Evolutionary conservation across 140 eudicot genomes (phyloP).

Genomic region (Eryngium alpinum): DNA sequence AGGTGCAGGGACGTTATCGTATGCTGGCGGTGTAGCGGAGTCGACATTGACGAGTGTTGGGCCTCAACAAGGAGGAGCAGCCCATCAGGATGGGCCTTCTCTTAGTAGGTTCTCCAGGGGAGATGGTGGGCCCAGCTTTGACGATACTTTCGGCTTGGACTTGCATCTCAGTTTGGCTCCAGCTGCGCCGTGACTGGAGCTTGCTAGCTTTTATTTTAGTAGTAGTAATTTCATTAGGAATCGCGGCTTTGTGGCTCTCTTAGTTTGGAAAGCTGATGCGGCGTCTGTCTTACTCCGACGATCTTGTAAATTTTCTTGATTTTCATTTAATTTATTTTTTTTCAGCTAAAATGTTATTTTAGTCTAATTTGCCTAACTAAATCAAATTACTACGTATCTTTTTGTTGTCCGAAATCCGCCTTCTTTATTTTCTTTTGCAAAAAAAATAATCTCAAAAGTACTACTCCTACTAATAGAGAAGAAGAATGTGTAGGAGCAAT

Average conservation of each 20-base stretch:
- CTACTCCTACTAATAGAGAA: no score
- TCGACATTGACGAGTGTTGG: slow-evolving; percentile 32
- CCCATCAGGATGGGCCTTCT: slow-evolving; percentile 31
- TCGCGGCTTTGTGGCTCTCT: slow-evolving; percentile 12
- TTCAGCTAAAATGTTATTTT: no score
- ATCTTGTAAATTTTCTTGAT: slow-evolving; percentile 26
- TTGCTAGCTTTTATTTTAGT: background rate
- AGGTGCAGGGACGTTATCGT: slow-evolving; percentile 48
- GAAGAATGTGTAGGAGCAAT: no score
- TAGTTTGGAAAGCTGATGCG: slow-evolving; percentile 6
- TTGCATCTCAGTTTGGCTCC: slow-evolving; percentile 74
- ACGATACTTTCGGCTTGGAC: slow-evolving; percentile 56
- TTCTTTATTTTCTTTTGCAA: no score
- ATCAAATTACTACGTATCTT: no score
- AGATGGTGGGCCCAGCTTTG: slow-evolving; percentile 64
- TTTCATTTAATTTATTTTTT: slow-evolving; percentile 20
- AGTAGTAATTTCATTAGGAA: background rate
- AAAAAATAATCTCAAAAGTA: no score
- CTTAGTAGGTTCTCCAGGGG: slow-evolving; percentile 38
- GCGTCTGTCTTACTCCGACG: background rate
- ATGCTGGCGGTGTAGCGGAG: slow-evolving; percentile 40
- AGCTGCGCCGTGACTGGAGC: slow-evolving; percentile 35
- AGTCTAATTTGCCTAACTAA: no score
- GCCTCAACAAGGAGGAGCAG: slow-evolving; percentile 27
- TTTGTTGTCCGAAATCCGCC: no score